Percentiles rank a stretch among this genome's conserved stretches.
These are phyloP conservation scores for Pythium aphanidermatum DNA, from an alignment of 352 stramenopile species.

Conservation along the genomic window DNA sequence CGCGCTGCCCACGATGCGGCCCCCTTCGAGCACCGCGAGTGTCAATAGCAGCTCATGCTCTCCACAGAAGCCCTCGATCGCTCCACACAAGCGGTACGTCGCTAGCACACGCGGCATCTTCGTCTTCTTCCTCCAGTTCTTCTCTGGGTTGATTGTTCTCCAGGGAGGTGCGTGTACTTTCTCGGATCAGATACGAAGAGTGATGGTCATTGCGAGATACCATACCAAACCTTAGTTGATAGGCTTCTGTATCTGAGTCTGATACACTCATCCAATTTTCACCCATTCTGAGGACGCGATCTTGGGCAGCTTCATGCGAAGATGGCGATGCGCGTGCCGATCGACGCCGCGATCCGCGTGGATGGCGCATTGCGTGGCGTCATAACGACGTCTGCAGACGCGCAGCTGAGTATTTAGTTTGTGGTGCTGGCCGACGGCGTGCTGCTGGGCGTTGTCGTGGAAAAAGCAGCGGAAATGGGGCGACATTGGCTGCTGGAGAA, in stretches of 20 bases:
- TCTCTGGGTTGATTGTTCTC: background rate
- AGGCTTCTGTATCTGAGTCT: too few species aligned
- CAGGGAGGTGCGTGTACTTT: background rate
- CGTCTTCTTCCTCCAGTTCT: too few species aligned
- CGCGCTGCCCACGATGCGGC: background rate
- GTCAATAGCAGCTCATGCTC: background rate
- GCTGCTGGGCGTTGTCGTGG: background rate
- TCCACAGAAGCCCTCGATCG: constrained; percentile 2
- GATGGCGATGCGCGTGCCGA: too few species aligned
- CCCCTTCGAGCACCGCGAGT: constrained; percentile 4
- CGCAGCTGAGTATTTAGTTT: too few species aligned
- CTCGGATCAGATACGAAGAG: background rate
- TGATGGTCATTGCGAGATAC: too few species aligned
- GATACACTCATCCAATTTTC: too few species aligned
- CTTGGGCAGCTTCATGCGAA: too few species aligned
- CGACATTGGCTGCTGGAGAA: constrained; percentile 6
- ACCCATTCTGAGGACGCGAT: too few species aligned
- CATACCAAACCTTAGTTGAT: too few species aligned
- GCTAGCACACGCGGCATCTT: constrained; percentile 4
- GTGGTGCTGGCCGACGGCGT: constrained; percentile 5
- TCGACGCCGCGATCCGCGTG: background rate
- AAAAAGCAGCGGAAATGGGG: too few species aligned
- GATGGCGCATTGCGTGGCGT: background rate
- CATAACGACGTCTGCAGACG: background rate
- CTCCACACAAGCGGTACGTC: background rate